A percentile compares a stretch with the other conserved stretches of the same genome.
Evolutionary conservation across 2,329 filamentous ascomycete species (phyloP).

Genomic region (Tolypocladium nubicola): DNA sequence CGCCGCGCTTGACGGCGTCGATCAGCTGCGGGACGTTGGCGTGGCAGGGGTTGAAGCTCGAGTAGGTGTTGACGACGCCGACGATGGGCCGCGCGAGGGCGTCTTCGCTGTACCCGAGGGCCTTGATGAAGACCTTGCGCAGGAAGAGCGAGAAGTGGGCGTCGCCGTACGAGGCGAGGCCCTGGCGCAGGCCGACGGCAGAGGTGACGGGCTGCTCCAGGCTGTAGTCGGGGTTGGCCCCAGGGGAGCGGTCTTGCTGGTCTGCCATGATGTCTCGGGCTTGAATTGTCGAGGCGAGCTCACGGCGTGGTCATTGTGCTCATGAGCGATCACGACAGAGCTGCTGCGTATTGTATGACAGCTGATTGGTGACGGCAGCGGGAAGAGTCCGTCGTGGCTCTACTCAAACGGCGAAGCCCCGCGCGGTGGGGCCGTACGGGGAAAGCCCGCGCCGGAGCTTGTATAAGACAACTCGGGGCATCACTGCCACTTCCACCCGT

Average conservation of each 20-base stretch:
- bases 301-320: background rate
- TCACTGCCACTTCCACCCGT: background rate
- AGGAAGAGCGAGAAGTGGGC: slow-evolving; percentile 66
- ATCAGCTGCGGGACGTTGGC: slow-evolving; percentile 62
- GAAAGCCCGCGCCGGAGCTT: background rate
- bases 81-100: slow-evolving; percentile 60
- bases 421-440: background rate
- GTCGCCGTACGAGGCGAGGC: slow-evolving; percentile 60
- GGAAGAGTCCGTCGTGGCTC: background rate
- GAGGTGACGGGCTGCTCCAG: slow-evolving; percentile 41
- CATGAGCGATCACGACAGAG: background rate
- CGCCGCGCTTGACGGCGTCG: slow-evolving; percentile 57
- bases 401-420: background rate
- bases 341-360: background rate
- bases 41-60: slow-evolving; percentile 65
- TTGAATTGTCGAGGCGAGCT: background rate
- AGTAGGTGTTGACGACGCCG: slow-evolving; percentile 66
- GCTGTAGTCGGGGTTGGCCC: slow-evolving; percentile 43
- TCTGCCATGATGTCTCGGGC: background rate
- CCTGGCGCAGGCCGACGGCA: slow-evolving; percentile 47
- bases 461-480: background rate
- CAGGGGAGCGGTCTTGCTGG: background rate
- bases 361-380: background rate
- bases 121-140: slow-evolving; percentile 69
- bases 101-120: slow-evolving; percentile 62